Conservation (phyloP, 1,284 basidiomycete genomes). For the Stereum hirsutum region DNA sequence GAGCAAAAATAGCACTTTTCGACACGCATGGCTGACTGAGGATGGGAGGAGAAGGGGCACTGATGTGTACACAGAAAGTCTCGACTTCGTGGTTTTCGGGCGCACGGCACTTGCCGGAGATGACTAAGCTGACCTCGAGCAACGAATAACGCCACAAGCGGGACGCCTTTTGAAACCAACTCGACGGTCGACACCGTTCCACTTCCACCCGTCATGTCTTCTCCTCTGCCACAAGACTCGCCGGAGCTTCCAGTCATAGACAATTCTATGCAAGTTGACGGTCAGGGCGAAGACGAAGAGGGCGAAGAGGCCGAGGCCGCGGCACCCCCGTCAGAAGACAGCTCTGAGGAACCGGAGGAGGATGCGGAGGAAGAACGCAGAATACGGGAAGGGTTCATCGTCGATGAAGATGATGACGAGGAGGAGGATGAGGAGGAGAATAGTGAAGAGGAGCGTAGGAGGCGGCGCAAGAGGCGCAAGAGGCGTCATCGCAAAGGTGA, state of each 20-base stretch:
- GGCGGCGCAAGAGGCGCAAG: conserved; percentile 57
- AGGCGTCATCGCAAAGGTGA: conserved; percentile 52
- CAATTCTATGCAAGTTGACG: conserved; percentile 47
- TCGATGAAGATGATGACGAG: conserved; percentile 73
- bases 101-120: no score
- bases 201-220: conserved; percentile 40
- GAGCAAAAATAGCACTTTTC: conserved; percentile 94
- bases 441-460: conserved; percentile 38
- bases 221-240: conserved; percentile 23
- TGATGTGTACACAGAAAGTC: no score
- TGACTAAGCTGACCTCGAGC: no score
- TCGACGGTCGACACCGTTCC: neutral
- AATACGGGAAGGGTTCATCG: conserved; percentile 78
- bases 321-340: conserved; percentile 63
- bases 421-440: conserved; percentile 54
- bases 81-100: no score
- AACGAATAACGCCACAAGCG: no score
- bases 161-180: no score
- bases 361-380: conserved; percentile 72
- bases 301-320: conserved; percentile 18
- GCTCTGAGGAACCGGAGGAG: conserved; percentile 79
- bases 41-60: no score
- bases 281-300: conserved; percentile 43
- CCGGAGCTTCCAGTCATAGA: conserved; percentile 25
- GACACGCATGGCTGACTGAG: no score